Evolutionary conservation across 2,329 filamentous ascomycete species (phyloP).

Genomic region (Coleophoma eucalyptorum): DNA sequence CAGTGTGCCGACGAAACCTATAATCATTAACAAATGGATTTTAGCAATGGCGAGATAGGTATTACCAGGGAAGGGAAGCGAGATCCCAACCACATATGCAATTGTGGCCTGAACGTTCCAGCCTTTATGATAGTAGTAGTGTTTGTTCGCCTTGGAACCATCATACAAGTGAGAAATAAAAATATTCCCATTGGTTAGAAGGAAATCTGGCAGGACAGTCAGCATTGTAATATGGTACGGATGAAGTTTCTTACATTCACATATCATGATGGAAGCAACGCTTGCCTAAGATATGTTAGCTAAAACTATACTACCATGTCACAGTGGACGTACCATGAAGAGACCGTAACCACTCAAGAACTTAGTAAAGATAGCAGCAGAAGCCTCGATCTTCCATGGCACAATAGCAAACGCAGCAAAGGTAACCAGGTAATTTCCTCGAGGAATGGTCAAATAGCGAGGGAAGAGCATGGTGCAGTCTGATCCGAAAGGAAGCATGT

Average conservation of each 20-base stretch:
- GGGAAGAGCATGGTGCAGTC: slow-evolving; percentile 4
- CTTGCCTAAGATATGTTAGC: neutral
- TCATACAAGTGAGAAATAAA: slow-evolving; percentile 20
- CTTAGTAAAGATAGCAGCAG: slow-evolving; percentile 3
- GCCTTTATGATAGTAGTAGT: slow-evolving; percentile 22
- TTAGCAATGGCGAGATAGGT: neutral
- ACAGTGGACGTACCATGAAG: slow-evolving; percentile 1
- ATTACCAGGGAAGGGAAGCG: slow-evolving; percentile 23
- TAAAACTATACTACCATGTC: neutral
- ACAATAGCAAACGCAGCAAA: slow-evolving; percentile 12
- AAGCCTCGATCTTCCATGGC: slow-evolving; percentile 6
- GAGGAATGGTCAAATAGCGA: slow-evolving; percentile 2
- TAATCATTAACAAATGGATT: neutral
- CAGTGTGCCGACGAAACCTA: slow-evolving; percentile 17
- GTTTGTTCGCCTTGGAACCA: slow-evolving; percentile 16
- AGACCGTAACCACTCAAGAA: slow-evolving; percentile 13
- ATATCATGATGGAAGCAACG: slow-evolving; percentile 7
- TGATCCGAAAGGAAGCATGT: slow-evolving; percentile 3
- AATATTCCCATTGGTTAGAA: slow-evolving; percentile 25
- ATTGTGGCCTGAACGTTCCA: slow-evolving; percentile 24
- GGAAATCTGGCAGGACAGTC: slow-evolving; percentile 24
- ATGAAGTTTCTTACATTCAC: slow-evolving; percentile 1
- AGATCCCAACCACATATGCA: slow-evolving; percentile 21
- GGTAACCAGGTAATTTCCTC: slow-evolving; percentile 3
- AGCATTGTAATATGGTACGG: neutral